phyloP scores from a whole-genome alignment of 2,329 filamentous ascomycete genomes.

The Chrysoporthe deuterocubensis region DNA sequence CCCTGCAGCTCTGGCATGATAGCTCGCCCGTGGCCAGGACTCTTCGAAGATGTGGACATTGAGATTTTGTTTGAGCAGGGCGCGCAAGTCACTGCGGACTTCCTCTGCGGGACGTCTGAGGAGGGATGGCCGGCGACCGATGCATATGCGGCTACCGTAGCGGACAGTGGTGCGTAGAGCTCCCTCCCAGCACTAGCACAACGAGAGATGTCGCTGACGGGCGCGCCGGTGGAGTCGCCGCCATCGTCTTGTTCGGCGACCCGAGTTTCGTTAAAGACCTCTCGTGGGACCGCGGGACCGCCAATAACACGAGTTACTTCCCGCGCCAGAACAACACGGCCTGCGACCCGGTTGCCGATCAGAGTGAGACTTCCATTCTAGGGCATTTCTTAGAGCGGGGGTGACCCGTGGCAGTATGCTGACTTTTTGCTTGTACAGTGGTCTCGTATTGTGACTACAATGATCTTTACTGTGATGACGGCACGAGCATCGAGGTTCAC shows the following conservation, averaged over 20 bases:
- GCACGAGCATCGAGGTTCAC: slow-evolving; percentile 15
- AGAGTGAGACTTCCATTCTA: not conserved
- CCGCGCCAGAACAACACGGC: slow-evolving; percentile 17
- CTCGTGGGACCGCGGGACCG: slow-evolving; percentile 18
- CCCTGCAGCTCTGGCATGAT: not conserved
- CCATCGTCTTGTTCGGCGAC: slow-evolving; percentile 47
- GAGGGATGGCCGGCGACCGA: slow-evolving; percentile 12
- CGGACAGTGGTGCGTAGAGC: slow-evolving; percentile 39
- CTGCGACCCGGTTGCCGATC: slow-evolving; percentile 14
- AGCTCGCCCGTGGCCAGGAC: too few species aligned
- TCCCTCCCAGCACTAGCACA: not conserved
- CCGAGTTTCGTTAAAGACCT: slow-evolving; percentile 34
- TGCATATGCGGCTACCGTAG: slow-evolving; percentile 34
- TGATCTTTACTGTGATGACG: slow-evolving; percentile 19
- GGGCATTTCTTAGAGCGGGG: not conserved
- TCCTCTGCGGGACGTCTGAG: slow-evolving; percentile 41
- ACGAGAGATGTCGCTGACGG: not conserved
- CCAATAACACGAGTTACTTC: slow-evolving; percentile 19
- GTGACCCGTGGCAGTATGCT: not conserved
- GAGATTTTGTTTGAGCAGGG: slow-evolving; percentile 35
- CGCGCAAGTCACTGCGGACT: slow-evolving; percentile 44
- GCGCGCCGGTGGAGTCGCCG: slow-evolving; percentile 41
- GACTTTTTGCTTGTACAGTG: not conserved
- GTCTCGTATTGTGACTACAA: slow-evolving; percentile 20
- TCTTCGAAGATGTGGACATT: not conserved